Percentiles rank a stretch among this genome's conserved stretches.
Evolutionary conservation across 352 stramenopile genomes (phyloP).

Genomic region (Globisporangium paddicum): DNA sequence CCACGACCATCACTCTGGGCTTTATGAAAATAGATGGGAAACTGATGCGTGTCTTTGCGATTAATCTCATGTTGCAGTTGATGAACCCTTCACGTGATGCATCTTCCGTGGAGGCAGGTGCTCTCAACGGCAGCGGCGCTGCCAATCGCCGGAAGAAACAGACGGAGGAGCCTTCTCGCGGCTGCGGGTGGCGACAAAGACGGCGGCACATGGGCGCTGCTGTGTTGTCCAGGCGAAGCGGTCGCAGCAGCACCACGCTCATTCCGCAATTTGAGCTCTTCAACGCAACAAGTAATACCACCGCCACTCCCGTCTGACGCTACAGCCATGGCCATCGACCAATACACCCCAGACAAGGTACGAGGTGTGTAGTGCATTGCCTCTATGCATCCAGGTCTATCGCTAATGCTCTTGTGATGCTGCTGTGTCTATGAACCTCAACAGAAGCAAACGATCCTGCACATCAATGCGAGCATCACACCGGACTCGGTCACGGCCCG

Average conservation of each 20-base stretch:
- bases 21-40: too few relatives aligned
- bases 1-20: too few relatives aligned
- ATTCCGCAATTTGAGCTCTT: conserved; percentile 2
- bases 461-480: conserved; percentile 78
- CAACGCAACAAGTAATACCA: neutral
- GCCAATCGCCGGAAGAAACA: neutral
- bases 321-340: conserved; percentile 2
- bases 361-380: neutral
- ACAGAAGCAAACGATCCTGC: conserved; percentile 69
- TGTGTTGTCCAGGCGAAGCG: neutral
- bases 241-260: neutral
- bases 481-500: conserved; percentile 63
- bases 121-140: neutral
- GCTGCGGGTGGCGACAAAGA: neutral
- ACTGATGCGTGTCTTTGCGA: conserved; percentile 5
- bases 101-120: conserved; percentile 1
- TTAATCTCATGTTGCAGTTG: conserved; percentile 8
- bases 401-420: neutral
- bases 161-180: too few relatives aligned
- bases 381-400: neutral
- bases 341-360: conserved; percentile 8
- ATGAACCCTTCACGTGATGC: neutral
- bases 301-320: neutral
- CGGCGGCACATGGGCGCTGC: neutral
- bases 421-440: neutral